These are phyloP conservation scores for Melampsora abietis-canadensis DNA, from an alignment of 1,284 basidiomycete species.

Conservation along the genomic window DNA sequence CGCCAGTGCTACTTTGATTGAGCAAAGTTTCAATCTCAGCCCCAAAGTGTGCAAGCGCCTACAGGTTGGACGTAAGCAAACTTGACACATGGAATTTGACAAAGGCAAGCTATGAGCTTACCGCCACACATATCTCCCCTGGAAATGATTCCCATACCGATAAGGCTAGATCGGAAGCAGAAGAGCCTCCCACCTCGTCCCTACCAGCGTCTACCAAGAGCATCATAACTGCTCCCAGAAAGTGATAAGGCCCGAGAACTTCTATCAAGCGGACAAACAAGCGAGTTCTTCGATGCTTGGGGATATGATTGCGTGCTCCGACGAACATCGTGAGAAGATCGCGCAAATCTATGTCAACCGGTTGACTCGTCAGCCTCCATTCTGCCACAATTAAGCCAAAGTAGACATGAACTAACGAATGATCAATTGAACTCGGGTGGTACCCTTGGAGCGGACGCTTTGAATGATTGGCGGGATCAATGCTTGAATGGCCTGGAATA, in stretches of 20 bases:
- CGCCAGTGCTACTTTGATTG: background rate
- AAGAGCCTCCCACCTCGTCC: slow-evolving; percentile 64
- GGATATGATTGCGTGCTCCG: slow-evolving; percentile 79
- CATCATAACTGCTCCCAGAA: slow-evolving; percentile 78
- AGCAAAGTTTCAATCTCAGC: slow-evolving; percentile 36
- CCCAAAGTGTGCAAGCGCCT: slow-evolving; percentile 42
- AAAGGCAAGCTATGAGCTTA: slow-evolving; percentile 54
- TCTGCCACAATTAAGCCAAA: slow-evolving; percentile 47
- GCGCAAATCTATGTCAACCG: slow-evolving; percentile 48
- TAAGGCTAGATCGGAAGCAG: slow-evolving; percentile 66
- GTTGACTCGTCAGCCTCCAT: background rate
- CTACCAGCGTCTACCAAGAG: slow-evolving; percentile 76
- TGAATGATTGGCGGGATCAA: slow-evolving; percentile 89
- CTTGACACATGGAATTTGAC: slow-evolving; percentile 46
- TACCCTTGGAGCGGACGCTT: slow-evolving; percentile 64
- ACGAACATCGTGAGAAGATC: slow-evolving; percentile 80
- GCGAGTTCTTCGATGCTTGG: slow-evolving; percentile 78
- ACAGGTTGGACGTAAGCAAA: slow-evolving; percentile 20
- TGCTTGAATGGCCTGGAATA: slow-evolving; percentile 72
- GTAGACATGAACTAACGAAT: slow-evolving; percentile 55
- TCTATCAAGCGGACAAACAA: slow-evolving; percentile 90
- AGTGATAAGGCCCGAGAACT: slow-evolving; percentile 74
- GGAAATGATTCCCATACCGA: slow-evolving; percentile 64
- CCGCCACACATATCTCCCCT: slow-evolving; percentile 60
- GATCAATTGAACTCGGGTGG: slow-evolving; percentile 62